phyloP scores from a whole-genome alignment of 2,329 filamentous ascomycete species.

The Hypomyces perniciosus region DNA sequence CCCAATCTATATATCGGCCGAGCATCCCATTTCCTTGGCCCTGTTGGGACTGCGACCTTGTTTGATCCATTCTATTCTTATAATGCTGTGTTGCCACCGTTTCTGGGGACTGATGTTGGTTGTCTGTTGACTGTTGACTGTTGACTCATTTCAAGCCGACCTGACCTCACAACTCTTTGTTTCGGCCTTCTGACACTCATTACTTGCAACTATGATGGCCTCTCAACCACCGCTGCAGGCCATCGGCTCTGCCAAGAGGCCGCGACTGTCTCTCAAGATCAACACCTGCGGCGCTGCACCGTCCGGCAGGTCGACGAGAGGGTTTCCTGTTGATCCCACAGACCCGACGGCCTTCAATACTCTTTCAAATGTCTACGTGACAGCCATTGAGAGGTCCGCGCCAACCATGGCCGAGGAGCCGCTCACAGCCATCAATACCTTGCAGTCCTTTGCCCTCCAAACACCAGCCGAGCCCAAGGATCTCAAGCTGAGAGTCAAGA shows the following conservation, averaged over 20 bases:
- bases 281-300: constrained; percentile 34
- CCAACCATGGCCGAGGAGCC: constrained; percentile 39
- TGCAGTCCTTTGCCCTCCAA: constrained; percentile 26
- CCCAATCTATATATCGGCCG: no score
- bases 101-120: no score
- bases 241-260: constrained; percentile 36
- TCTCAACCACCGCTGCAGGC: constrained; percentile 25
- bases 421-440: constrained; percentile 43
- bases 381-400: constrained; percentile 54
- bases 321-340: constrained; percentile 41
- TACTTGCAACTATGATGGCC: constrained; percentile 26
- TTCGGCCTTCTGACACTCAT: background rate
- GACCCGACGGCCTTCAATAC: constrained; percentile 62
- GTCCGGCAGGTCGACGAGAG: constrained; percentile 25
- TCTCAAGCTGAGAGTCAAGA: constrained; percentile 31
- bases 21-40: no score
- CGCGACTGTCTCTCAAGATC: constrained; percentile 52
- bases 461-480: constrained; percentile 26
- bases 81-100: no score
- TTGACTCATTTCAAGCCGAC: no score
- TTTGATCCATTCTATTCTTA: no score
- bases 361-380: constrained; percentile 58
- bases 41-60: no score
- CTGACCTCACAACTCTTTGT: no score
- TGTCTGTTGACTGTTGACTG: no score